Conservation (phyloP, 2,329 filamentous ascomycete species). For the Epichloe typhina region DNA sequence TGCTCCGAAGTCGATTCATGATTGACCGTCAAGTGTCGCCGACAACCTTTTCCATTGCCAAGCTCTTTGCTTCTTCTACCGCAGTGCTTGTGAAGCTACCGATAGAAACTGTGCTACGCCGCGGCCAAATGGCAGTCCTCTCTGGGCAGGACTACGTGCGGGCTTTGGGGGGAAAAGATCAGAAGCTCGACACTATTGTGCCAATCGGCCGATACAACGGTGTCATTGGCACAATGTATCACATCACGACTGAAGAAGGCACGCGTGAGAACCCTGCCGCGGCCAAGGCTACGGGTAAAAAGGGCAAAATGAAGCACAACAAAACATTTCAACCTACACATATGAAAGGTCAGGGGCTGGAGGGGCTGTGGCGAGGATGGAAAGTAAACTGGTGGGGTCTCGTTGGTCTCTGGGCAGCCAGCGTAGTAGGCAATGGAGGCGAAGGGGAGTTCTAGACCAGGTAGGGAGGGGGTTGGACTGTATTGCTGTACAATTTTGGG, state of each 20-base stretch:
- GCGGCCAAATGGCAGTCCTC: conserved; percentile 70
- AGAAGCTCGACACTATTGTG: conserved; percentile 58
- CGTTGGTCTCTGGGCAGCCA: conserved; percentile 60
- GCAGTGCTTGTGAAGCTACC: conserved; percentile 82
- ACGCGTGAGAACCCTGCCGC: conserved; percentile 30
- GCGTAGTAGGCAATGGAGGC: conserved; percentile 46
- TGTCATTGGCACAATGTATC: conserved; percentile 84
- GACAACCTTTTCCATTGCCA: conserved; percentile 65
- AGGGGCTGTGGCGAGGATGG: conserved; percentile 61
- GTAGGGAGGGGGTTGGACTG: neutral
- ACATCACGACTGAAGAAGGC: conserved; percentile 75
- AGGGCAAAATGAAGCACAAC: conserved; percentile 19
- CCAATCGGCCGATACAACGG: conserved; percentile 70
- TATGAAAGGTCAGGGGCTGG: conserved; percentile 51
- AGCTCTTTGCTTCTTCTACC: conserved; percentile 65
- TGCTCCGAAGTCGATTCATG: conserved; percentile 72
- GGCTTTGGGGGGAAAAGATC: conserved; percentile 31
- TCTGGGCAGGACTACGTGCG: conserved; percentile 37
- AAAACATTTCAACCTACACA: conserved; percentile 21
- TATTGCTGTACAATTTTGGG: conserved; percentile 6
- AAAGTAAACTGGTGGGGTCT: conserved; percentile 68
- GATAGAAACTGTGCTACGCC: conserved; percentile 78
- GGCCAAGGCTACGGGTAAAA: conserved; percentile 19
- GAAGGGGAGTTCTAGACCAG: conserved; percentile 43
- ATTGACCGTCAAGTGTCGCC: conserved; percentile 76